Base-by-base conservation (phyloP, 108 stramenopile species). In the Skeletonema potamos region DNA sequence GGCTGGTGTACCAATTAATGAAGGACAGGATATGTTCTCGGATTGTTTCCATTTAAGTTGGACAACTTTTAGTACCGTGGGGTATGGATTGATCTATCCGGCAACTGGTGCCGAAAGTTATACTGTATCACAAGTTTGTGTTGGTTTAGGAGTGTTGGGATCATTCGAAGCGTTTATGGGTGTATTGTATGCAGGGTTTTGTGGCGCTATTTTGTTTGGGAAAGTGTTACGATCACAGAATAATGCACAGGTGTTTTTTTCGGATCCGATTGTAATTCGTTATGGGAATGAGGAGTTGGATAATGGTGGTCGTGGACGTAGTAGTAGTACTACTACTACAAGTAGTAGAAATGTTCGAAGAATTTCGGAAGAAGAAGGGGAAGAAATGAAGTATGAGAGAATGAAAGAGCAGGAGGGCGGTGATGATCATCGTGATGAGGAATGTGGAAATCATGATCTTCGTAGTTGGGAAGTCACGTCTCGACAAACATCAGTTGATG, bases 201-300 rank as follows among this genome's bases (percentile, higher is more conserved):
- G 92, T 66, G 92, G 82, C 10, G 89, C 92, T 22, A 89, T 93
- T 46, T 66, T 93, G 22, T 88, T 93, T 67, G 89, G 87, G 10
- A 93, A 93, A 54, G 89, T 93, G 8, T 69, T 87, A 60, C 67
- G 89, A 43, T 82, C 90, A 27, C 89, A 93, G 64, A 72, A 64
- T 36, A 85, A 89, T 58, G 92, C 89, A 0, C 68, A 84, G 24
- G 83, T 93, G 29, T 77, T 76, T 15, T 87, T 90, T 67, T 73
- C 89, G 0, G 84, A 90, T 60, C 81, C 87, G 9, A 85, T 93
- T 48, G 84, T 89, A 26, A 86, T 86, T 65, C 89, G 88, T 27
- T 80, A 70, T 57, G 91, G 87, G 17, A 77, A 89, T 30, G 72
- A 80, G 44, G 56, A 30, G 15, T 36, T 58, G 22, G 70, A 78